Base-by-base conservation (phyloP, 352 stramenopile genomes). In the Phytophthora ohioensis region DNA sequence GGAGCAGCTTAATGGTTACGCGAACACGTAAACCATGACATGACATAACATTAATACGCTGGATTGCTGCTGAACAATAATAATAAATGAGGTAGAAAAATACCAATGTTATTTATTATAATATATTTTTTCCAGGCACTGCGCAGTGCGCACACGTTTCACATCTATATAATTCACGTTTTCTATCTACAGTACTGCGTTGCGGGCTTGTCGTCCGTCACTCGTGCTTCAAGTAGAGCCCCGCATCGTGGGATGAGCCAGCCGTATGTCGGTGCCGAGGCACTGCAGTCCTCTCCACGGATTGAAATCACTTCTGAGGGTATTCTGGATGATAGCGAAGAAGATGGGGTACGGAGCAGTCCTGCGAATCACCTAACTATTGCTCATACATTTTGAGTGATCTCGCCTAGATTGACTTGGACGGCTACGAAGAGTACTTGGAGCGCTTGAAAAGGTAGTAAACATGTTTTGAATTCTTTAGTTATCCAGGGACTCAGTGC, bases 371-470 rank as follows among this genome's bases (percentile, higher is more conserved):
- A 60, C n/a, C 21, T 43, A 43, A 47, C 30, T 43, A 21, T 55
- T 38, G 54, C 54, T 65, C 35, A 61, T 34, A 11, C 35, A 11
- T 51, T 43, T 31, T 60, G 6, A 7, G 4, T 6, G 15, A 45
- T 10, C 49, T 43, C 8, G 56, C 4, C 13, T 51, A 91, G 84
- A 76, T 91, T 41, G 76, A 91, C 41, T 72, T 91, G 31, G 84
- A 91, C 38, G 75, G 73, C 47, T 90, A 90, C 32, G 84, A 91
- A 55, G 75, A 79, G 13, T 91, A 90, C 53, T 71, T 87, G 11
- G 60, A 74, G 12, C 78, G 82, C 9, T 78, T 90, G 34, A 78
- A 80, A 74, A 75, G 70, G 83, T 90, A 49, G 57, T 3, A 8
- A 46, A 47, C 5, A 5, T 46, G 3, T n/a, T 31, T 12, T 17